A percentile compares a stretch with the other conserved stretches of the same genome.
phyloP scores from a whole-genome alignment of 2,329 filamentous ascomycete species.

The Fusarium austroafricanum region DNA sequence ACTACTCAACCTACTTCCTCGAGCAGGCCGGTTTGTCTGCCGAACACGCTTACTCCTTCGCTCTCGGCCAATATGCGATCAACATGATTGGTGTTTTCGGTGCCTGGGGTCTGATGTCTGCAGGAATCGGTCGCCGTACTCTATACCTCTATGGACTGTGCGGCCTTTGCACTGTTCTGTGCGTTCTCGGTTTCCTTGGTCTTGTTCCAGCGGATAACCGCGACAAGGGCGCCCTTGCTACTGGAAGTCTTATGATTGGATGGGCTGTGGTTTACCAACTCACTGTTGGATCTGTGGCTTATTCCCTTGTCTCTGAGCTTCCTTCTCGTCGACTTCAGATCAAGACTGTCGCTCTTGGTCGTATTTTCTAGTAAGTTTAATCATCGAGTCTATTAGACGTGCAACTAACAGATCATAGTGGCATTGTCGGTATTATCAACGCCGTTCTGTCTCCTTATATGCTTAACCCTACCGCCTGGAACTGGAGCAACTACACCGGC shows the following conservation, averaged over 20 bases:
- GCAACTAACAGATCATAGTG: slow-evolving; percentile 56
- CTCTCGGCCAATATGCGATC: slow-evolving; percentile 73
- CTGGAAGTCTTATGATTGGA: slow-evolving; percentile 83
- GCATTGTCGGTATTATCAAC: slow-evolving; percentile 83
- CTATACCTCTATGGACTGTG: slow-evolving; percentile 82
- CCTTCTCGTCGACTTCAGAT: slow-evolving; percentile 86
- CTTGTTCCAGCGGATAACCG: slow-evolving; percentile 73
- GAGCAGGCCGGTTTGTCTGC: slow-evolving; percentile 67
- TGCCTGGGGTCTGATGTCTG: slow-evolving; percentile 82
- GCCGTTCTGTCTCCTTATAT: slow-evolving; percentile 89
- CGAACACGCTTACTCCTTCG: slow-evolving; percentile 65
- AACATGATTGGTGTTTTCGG: slow-evolving; percentile 86
- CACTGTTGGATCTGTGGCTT: slow-evolving; percentile 88
- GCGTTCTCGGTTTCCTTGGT: slow-evolving; percentile 86
- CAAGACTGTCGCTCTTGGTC: slow-evolving; percentile 89
- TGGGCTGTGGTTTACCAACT: slow-evolving; percentile 89
- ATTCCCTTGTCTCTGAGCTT: slow-evolving; percentile 87
- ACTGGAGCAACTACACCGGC: slow-evolving; percentile 88
- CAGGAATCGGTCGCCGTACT: slow-evolving; percentile 78
- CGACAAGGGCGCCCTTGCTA: slow-evolving; percentile 75
- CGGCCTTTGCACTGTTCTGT: slow-evolving; percentile 79
- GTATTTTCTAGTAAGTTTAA: slow-evolving; percentile 73
- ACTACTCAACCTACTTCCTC: slow-evolving; percentile 74
- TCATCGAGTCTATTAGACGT: not conserved
- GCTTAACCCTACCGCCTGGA: slow-evolving; percentile 87